These are phyloP conservation scores for Lachancea sp. DNA, from an alignment of 805 yeast genomes.

Conservation along the genomic window DNA sequence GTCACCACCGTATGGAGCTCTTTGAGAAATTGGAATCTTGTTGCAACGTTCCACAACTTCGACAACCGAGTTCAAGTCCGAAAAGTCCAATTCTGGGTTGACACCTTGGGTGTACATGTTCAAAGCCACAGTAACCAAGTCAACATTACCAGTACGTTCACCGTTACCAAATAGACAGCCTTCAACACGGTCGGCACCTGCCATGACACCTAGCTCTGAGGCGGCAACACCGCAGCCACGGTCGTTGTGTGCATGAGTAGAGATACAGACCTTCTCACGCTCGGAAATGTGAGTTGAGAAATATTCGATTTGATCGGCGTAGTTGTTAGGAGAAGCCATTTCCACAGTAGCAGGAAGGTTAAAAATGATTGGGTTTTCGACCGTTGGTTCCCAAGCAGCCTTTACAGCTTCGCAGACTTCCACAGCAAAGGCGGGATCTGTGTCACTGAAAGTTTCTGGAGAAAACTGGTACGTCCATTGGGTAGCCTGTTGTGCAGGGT, in stretches of 20 bases:
- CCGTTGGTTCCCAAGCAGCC: constrained; percentile 74
- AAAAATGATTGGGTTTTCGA: constrained; percentile 65
- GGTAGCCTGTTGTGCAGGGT: constrained; percentile 56
- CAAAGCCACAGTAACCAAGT: constrained; percentile 65
- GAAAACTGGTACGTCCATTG: constrained; percentile 69
- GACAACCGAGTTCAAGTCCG: constrained; percentile 59
- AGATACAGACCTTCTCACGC: constrained; percentile 63
- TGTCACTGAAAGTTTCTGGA: constrained; percentile 72
- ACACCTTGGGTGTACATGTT: constrained; percentile 77
- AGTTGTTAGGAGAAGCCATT: constrained; percentile 66
- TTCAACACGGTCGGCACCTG: constrained; percentile 84
- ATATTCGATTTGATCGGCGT: constrained; percentile 77
- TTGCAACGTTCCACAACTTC: constrained; percentile 70
- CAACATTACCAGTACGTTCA: constrained; percentile 82
- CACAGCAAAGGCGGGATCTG: constrained; percentile 66
- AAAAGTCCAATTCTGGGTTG: constrained; percentile 63
- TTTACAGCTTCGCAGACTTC: constrained; percentile 77
- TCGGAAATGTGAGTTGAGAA: constrained; percentile 61
- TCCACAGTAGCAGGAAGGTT: constrained; percentile 80
- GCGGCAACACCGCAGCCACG: constrained; percentile 85
- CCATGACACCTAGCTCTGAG: constrained; percentile 65
- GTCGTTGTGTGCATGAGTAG: constrained; percentile 73
- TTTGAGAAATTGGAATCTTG: constrained; percentile 64
- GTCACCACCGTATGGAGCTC: constrained; percentile 79
- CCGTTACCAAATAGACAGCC: constrained; percentile 82